Conservation (phyloP, 2,329 filamentous ascomycete species). For the Botrytis tulipae region DNA sequence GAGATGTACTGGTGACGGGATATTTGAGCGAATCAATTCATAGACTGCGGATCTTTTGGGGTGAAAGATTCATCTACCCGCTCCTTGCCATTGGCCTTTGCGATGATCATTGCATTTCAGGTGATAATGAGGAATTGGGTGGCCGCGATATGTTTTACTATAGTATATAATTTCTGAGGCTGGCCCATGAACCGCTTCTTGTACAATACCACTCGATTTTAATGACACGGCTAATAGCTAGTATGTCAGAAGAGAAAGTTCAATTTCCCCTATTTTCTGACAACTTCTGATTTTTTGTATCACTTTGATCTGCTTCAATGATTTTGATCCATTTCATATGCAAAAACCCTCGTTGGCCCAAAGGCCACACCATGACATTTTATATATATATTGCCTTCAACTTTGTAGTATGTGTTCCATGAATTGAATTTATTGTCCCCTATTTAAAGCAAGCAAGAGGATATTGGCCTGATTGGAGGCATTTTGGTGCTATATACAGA, state of each 20-base stretch:
- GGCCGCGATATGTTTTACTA: background rate
- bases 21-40: background rate
- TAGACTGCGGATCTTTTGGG: background rate
- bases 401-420: background rate
- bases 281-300: background rate
- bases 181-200: background rate
- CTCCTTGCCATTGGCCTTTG: background rate
- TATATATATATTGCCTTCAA: background rate
- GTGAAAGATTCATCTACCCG: background rate
- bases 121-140: background rate
- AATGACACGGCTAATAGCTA: background rate
- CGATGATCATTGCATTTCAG: background rate
- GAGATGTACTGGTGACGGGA: background rate
- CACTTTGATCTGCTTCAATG: background rate
- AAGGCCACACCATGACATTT: background rate
- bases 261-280: background rate
- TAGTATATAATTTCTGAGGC: background rate
- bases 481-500: no score
- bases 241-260: background rate
- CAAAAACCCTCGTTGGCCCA: fast-evolving
- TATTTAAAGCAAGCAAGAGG: no score
- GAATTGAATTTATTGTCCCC: no score
- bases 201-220: background rate
- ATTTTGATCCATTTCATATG: background rate
- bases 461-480: no score